phyloP scores from a whole-genome alignment of 257 asterid genomes.

The Ajuga chamaepitys region DNA sequence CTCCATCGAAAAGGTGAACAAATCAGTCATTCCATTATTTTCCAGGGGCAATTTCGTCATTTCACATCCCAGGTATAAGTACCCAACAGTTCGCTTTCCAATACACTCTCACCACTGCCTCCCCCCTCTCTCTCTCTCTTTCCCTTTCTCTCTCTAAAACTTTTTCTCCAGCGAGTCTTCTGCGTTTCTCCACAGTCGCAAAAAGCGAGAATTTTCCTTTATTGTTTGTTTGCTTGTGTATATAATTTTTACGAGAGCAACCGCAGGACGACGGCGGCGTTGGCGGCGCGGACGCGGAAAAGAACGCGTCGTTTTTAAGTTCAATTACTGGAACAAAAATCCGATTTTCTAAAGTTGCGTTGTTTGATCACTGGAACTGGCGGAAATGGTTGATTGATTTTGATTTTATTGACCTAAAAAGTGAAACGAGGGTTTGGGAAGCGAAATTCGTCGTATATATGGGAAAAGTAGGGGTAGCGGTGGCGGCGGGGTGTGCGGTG shows the following conservation, averaged over 20 bases:
- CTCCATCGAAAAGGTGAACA: conserved; percentile 37
- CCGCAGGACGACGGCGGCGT: conserved; percentile 25
- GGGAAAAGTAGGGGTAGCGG: conserved; percentile 54
- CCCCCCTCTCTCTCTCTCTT: conserved; percentile 16
- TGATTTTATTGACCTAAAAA: neutral
- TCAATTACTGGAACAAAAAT: conserved; percentile 10
- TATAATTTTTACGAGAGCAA: neutral
- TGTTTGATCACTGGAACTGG: neutral
- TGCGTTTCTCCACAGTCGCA: conserved; percentile 35
- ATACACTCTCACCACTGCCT: conserved; percentile 25
- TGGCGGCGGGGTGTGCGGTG: conserved; percentile 68
- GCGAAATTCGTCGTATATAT: conserved; percentile 19
- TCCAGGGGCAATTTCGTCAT: conserved; percentile 39
- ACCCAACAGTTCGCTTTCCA: conserved; percentile 44
- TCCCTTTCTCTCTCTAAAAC: conserved; percentile 20
- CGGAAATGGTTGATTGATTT: conserved; percentile 34
- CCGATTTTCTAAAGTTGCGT: too few species aligned
- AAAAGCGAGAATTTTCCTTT: conserved; percentile 1
- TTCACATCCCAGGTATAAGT: conserved; percentile 14
- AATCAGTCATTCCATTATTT: conserved; percentile 40
- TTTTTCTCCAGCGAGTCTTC: conserved; percentile 23
- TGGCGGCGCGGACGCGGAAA: neutral
- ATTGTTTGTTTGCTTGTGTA: too few species aligned
- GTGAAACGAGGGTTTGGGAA: neutral
- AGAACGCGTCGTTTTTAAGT: neutral